Evolutionary conservation across 441 rosid genomes (phyloP).

Genomic region (Sinapis alba): DNA sequence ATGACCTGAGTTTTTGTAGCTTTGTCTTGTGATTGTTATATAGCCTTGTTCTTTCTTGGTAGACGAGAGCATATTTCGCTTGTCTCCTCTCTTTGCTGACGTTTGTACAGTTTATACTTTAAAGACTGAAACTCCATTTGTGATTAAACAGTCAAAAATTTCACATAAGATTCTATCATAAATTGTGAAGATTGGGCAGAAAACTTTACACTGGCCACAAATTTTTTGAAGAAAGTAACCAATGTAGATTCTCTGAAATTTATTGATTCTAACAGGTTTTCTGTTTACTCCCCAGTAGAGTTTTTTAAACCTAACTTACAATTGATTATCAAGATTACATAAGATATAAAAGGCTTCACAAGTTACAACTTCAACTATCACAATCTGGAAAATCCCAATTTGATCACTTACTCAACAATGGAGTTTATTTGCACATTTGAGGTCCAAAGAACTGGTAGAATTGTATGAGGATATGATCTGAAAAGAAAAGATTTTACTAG

Average conservation of each 20-base stretch:
- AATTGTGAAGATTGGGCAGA: constrained; percentile 44
- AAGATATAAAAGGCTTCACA: constrained; percentile 58
- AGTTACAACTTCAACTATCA: not conserved
- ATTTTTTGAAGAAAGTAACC: not conserved
- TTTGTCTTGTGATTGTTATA: constrained; percentile 1
- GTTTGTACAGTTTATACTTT: not conserved
- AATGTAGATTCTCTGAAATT: not conserved
- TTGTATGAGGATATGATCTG: constrained; percentile 87
- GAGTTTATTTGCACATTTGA: constrained; percentile 62
- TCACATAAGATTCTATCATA: not conserved
- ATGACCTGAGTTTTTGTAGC: constrained; percentile 1
- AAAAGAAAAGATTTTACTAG: constrained; percentile 51
- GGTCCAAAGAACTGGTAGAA: constrained; percentile 69
- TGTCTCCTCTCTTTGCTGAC: not conserved
- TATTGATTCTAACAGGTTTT: too few species aligned
- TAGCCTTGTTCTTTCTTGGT: not conserved
- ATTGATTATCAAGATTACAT: constrained; percentile 16
- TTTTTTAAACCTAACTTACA: not conserved
- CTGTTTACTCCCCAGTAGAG: not conserved
- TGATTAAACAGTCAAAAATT: not conserved
- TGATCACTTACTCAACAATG: constrained; percentile 82
- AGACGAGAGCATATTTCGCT: not conserved
- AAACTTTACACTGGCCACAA: not conserved
- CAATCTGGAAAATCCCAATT: constrained; percentile 58
- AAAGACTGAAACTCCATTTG: not conserved